Evolutionary conservation across 2,329 filamentous ascomycete species (phyloP).

Genomic region (Cercospora sp.): DNA sequence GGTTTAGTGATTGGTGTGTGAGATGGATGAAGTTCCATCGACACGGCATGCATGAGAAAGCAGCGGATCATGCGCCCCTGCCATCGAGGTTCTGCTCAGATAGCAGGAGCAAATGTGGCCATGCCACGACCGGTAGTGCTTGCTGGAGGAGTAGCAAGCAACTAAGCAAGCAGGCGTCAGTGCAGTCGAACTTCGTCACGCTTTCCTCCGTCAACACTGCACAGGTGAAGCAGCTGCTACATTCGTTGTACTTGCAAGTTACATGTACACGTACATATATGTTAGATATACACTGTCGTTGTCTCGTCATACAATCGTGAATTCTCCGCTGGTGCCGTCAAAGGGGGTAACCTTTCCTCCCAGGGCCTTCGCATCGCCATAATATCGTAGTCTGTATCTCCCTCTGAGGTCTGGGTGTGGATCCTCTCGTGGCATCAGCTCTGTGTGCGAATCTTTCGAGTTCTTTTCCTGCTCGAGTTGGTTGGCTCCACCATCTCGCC

Average conservation of each 20-base stretch:
- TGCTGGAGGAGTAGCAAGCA: not conserved
- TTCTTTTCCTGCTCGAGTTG: conserved; percentile 26
- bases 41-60: not conserved
- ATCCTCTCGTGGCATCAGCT: conserved; percentile 36
- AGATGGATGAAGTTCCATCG: not conserved
- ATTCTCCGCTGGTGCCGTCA: conserved; percentile 64
- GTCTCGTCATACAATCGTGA: conserved; percentile 42
- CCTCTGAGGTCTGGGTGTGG: conserved; percentile 48
- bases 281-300: not conserved
- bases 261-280: not conserved
- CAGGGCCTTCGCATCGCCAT: conserved; percentile 74
- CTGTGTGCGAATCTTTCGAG: conserved; percentile 30
- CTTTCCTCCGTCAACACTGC: not conserved
- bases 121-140: not conserved
- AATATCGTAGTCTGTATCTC: conserved; percentile 77
- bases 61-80: not conserved
- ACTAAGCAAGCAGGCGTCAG: not conserved
- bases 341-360: conserved; percentile 66
- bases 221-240: not conserved
- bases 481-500: conserved; percentile 15
- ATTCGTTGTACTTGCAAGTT: not conserved
- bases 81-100: not conserved
- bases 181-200: not conserved
- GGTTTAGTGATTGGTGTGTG: not conserved
- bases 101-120: not conserved